A percentile compares a stretch with the other conserved stretches of the same genome.
Evolutionary conservation across 140 eudicot species (phyloP).

Genomic region (Ambrosia hybrid): DNA sequence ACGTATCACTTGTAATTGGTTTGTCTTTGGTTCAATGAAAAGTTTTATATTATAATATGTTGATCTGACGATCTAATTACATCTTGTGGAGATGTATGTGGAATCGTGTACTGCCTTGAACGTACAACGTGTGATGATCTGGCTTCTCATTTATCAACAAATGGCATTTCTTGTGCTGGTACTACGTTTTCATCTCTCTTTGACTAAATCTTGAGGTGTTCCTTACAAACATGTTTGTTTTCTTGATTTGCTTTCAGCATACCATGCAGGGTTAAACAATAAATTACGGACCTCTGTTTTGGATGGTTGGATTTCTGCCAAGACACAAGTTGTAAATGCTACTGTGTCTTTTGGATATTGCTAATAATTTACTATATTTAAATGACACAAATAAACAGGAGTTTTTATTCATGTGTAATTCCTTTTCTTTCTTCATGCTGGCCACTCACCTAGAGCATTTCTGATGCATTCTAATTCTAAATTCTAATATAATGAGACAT

Average conservation of each 20-base stretch:
- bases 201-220: constrained; percentile 14
- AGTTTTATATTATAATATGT: too few relatives aligned
- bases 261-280: constrained; percentile 94
- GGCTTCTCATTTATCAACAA: constrained; percentile 67
- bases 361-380: constrained; percentile 11
- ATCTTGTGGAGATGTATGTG: constrained; percentile 81
- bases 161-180: constrained; percentile 87
- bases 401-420: constrained; percentile 15
- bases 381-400: constrained; percentile 17
- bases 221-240: constrained; percentile 5
- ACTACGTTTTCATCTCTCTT: constrained; percentile 17
- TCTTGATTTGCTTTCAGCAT: constrained; percentile 51
- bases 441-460: constrained; percentile 40
- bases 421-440: constrained; percentile 23
- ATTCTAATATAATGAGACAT: constrained; percentile 24
- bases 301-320: constrained; percentile 93
- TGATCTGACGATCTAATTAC: constrained; percentile 72
- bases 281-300: constrained; percentile 80
- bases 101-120: constrained; percentile 91
- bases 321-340: constrained; percentile 87
- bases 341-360: constrained; percentile 98
- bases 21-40: too few relatives aligned
- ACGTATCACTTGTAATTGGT: too few relatives aligned
- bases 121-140: constrained; percentile 80
- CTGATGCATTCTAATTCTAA: constrained; percentile 34